A percentile compares a stretch with the other conserved stretches of the same genome.
Evolutionary conservation across 805 yeast species (phyloP).

Genomic region (Danielozyma ontarioensis): DNA sequence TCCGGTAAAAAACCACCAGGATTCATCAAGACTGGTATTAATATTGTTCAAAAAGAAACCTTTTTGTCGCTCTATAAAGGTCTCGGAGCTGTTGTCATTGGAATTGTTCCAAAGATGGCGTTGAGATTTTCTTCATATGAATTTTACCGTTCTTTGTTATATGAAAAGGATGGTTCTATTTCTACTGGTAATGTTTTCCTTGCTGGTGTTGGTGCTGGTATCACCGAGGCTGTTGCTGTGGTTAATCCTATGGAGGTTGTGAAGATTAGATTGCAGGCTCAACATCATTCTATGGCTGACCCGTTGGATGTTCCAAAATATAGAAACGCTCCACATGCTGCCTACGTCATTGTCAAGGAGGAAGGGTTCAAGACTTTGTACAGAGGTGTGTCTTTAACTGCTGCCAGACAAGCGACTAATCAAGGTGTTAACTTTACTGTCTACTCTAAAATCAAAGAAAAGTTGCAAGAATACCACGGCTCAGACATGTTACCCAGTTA

Average conservation of each 20-base stretch:
- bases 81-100: constrained; percentile 93
- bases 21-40: constrained; percentile 73
- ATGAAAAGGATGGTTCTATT: constrained; percentile 59
- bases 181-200: constrained; percentile 72
- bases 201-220: constrained; percentile 97
- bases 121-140: constrained; percentile 93
- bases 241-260: constrained; percentile 98
- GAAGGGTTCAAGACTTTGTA: constrained; percentile 88
- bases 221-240: constrained; percentile 89
- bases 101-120: constrained; percentile 98
- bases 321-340: constrained; percentile 89
- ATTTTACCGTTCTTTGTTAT: constrained; percentile 68
- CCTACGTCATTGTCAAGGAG: constrained; percentile 75
- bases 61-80: constrained; percentile 89
- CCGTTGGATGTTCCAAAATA: constrained; percentile 80
- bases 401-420: constrained; percentile 96
- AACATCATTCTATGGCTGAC: constrained; percentile 82
- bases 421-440: constrained; percentile 98
- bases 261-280: constrained; percentile 94
- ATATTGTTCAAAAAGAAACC: constrained; percentile 75
- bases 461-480: constrained; percentile 57
- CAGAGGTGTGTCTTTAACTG: constrained; percentile 93
- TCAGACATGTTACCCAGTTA: constrained; percentile 72
- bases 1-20: constrained; percentile 79
- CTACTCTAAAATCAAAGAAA: constrained; percentile 77